Conservation (phyloP, 2,329 filamentous ascomycete genomes). For the Claviceps fusiformis region DNA sequence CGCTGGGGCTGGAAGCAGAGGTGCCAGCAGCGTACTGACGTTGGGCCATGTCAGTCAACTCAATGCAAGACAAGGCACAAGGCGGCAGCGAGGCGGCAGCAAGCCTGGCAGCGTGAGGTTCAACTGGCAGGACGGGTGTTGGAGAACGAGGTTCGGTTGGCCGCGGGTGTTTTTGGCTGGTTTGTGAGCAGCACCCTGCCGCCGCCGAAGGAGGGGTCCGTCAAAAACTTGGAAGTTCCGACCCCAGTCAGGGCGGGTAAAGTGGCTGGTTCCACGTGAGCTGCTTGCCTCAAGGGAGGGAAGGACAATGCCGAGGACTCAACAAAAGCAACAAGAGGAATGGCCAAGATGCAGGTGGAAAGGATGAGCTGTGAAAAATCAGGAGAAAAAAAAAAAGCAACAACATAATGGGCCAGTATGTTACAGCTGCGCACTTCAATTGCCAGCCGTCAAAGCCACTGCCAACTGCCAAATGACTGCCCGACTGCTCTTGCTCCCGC, state of each 20-base stretch:
- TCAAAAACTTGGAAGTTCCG: not conserved
- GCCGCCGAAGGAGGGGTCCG: no score
- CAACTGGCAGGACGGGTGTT: conserved; percentile 4
- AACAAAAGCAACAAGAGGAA: no score
- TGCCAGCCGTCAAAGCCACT: not conserved
- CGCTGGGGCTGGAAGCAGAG: conserved; percentile 10
- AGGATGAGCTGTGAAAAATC: no score
- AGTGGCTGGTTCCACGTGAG: not conserved
- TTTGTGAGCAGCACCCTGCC: not conserved
- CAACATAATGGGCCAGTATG: no score
- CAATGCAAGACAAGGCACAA: not conserved
- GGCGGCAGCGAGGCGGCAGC: conserved; percentile 1
- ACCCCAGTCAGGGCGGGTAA: not conserved
- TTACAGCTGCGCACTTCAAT: not conserved
- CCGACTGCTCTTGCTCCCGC: not conserved
- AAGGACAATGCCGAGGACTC: no score
- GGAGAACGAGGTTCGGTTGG: conserved; percentile 17
- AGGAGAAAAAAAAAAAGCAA: no score
- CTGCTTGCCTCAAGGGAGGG: not conserved
- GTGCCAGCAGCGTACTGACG: conserved; percentile 8
- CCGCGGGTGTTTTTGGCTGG: conserved; percentile 14
- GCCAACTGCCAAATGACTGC: not conserved
- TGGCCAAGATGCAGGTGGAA: no score
- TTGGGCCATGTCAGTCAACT: conserved; percentile 9
- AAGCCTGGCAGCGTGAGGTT: conserved; percentile 2